Percentiles rank a stretch among this genome's conserved stretches.
Evolutionary conservation across 495 filamentous ascomycete species (phyloP).

Genomic region (Mytilinidion resinicola): DNA sequence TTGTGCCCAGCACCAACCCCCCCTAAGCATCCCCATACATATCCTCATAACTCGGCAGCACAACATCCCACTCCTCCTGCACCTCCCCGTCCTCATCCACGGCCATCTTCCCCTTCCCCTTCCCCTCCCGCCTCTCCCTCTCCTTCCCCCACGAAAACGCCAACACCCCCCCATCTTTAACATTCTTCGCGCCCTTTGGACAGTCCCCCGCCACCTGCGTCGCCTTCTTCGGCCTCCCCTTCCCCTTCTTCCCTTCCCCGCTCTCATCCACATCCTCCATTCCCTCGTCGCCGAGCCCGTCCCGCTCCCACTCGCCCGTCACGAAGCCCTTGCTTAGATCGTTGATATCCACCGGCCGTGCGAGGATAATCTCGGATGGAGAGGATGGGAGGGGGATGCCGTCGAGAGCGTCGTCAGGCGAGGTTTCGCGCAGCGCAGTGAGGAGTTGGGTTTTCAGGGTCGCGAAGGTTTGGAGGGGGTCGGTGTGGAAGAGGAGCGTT

Average conservation of each 20-base stretch:
- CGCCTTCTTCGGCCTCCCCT: conserved; percentile 23
- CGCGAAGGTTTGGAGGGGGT: conserved; percentile 53
- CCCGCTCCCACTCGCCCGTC: conserved; percentile 35
- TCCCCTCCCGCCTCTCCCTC: conserved; percentile 24
- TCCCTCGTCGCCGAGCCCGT: conserved; percentile 21
- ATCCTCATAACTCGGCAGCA: conserved; percentile 56
- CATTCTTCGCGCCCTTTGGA: conserved; percentile 42
- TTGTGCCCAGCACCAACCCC: too few relatives aligned
- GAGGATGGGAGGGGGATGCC: conserved; percentile 42
- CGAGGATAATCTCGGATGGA: conserved; percentile 48
- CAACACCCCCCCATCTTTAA: conserved; percentile 54
- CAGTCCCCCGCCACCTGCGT: conserved; percentile 37
- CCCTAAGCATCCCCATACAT: conserved; percentile 35
- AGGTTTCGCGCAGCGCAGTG: conserved; percentile 41
- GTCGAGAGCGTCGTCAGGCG: not conserved
- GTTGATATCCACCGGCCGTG: conserved; percentile 47
- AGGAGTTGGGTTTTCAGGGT: conserved; percentile 60
- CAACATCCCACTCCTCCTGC: conserved; percentile 57
- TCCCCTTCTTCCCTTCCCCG: conserved; percentile 15
- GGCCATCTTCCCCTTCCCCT: conserved; percentile 14
- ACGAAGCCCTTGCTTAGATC: conserved; percentile 54
- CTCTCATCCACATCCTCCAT: conserved; percentile 21
- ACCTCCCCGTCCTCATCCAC: conserved; percentile 29
- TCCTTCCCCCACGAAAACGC: conserved; percentile 60
- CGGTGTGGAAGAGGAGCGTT: conserved; percentile 67